phyloP scores from a whole-genome alignment of 1,284 basidiomycete genomes.

The Sporisorium sorghi region DNA sequence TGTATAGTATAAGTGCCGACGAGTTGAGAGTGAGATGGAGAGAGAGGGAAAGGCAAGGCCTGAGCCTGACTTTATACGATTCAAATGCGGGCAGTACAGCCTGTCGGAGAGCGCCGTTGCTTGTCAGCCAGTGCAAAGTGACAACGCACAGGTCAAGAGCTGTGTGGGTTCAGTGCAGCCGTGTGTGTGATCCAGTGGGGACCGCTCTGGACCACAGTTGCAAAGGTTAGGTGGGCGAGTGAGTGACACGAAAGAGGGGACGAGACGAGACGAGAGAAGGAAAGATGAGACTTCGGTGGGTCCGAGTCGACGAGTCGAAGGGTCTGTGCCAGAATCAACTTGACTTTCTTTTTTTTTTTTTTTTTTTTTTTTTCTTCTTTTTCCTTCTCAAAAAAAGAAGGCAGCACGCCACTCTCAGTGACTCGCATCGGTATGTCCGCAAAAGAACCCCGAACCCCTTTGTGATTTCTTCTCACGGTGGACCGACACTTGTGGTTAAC shows the following conservation, averaged over 20 bases:
- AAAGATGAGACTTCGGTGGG: not conserved
- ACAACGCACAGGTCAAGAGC: slow-evolving; percentile 1
- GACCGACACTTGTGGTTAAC: too few relatives aligned
- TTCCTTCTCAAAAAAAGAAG: too few relatives aligned
- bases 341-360: too few relatives aligned
- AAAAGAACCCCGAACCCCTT: too few relatives aligned
- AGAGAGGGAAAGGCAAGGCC: too few relatives aligned
- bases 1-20: not conserved
- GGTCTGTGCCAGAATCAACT: not conserved
- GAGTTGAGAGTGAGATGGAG: not conserved
- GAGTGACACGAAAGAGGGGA: too few relatives aligned
- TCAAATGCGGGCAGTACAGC: not conserved
- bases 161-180: slow-evolving; percentile 1
- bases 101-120: not conserved
- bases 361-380: too few relatives aligned
- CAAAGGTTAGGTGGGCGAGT: not conserved
- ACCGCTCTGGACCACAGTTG: slow-evolving; percentile 3
- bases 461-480: not conserved
- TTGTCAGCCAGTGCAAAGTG: not conserved
- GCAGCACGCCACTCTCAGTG: too few relatives aligned
- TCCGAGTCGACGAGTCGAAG: not conserved
- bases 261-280: not conserved
- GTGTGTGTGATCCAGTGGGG: too few relatives aligned
- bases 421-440: not conserved
- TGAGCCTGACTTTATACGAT: slow-evolving; percentile 20